Evolutionary conservation across 108 stramenopile species (phyloP).

Genomic region (Stephanodiscus minutulus): DNA sequence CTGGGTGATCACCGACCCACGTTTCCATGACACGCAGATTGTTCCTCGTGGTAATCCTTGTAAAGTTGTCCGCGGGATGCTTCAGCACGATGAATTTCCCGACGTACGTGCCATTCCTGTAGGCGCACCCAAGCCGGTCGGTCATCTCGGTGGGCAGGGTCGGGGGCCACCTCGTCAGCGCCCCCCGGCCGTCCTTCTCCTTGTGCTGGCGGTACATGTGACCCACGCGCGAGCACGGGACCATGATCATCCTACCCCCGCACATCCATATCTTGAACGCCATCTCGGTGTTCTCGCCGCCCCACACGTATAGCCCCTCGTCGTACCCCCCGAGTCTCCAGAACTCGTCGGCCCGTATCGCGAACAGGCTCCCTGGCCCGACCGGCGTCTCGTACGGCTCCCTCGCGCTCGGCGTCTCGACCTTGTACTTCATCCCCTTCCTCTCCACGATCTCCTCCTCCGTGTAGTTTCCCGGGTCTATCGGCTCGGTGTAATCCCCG

Average conservation of each 20-base stretch:
- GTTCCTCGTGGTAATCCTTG: constrained; percentile 49
- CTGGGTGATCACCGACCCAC: constrained; percentile 55
- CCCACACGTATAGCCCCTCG: constrained; percentile 56
- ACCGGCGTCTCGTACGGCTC: constrained; percentile 56
- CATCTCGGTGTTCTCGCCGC: constrained; percentile 60
- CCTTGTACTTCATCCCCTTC: constrained; percentile 31
- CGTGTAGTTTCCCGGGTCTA: constrained; percentile 24
- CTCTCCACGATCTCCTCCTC: constrained; percentile 32
- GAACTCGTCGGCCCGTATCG: constrained; percentile 57
- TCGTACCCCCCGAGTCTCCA: constrained; percentile 62
- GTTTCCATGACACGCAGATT: constrained; percentile 54
- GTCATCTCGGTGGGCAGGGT: constrained; percentile 44
- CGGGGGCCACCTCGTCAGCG: constrained; percentile 50
- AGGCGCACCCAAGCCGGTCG: constrained; percentile 38
- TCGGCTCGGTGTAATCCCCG: constrained; percentile 41
- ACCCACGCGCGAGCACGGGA: constrained; percentile 54
- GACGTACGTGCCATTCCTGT: constrained; percentile 41
- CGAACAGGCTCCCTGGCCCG: constrained; percentile 57
- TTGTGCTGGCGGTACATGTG: constrained; percentile 53
- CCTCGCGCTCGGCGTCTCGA: constrained; percentile 32
- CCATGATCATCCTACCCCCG: constrained; percentile 58
- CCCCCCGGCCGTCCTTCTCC: constrained; percentile 45
- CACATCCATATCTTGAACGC: constrained; percentile 64
- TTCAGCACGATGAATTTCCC: constrained; percentile 38
- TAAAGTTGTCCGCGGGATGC: constrained; percentile 55